Evolutionary conservation across 1,139 yeast genomes (phyloP).

Genomic region (Protomyces inouyei): DNA sequence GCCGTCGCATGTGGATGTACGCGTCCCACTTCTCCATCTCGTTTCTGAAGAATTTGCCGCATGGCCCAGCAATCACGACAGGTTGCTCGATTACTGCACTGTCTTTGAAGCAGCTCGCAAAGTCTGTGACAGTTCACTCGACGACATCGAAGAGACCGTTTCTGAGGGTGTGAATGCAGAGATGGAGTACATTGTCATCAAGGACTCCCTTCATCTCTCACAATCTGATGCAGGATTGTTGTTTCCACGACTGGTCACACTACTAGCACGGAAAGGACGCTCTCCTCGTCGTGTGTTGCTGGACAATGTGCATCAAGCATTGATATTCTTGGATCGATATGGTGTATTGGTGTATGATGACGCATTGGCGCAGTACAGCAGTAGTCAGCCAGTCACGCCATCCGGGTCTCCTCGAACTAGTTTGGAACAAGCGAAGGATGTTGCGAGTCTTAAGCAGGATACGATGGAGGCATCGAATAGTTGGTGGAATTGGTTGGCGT

Average conservation of each 20-base stretch:
- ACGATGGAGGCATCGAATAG: too few relatives aligned
- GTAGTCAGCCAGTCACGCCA: neutral
- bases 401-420: neutral
- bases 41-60: slow-evolving; percentile 1
- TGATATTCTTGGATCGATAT: neutral
- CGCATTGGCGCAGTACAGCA: neutral
- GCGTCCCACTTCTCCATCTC: neutral
- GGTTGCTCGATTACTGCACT: neutral
- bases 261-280: neutral
- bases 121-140: neutral
- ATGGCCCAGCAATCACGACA: slow-evolving; percentile 8
- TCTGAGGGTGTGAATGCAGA: neutral
- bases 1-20: neutral
- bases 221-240: slow-evolving; percentile 3
- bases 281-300: neutral
- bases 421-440: neutral
- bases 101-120: neutral
- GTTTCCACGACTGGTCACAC: neutral
- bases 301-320: neutral
- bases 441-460: neutral
- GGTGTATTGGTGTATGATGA: neutral
- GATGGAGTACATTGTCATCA: slow-evolving; percentile 1
- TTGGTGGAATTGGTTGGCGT: too few relatives aligned
- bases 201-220: slow-evolving; percentile 7
- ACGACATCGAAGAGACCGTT: neutral